Evolutionary conservation across 306 rosid genomes (phyloP), one percentile per base, ranked within the genome.

Genomic region (Ceratonia siliqua): DNA sequence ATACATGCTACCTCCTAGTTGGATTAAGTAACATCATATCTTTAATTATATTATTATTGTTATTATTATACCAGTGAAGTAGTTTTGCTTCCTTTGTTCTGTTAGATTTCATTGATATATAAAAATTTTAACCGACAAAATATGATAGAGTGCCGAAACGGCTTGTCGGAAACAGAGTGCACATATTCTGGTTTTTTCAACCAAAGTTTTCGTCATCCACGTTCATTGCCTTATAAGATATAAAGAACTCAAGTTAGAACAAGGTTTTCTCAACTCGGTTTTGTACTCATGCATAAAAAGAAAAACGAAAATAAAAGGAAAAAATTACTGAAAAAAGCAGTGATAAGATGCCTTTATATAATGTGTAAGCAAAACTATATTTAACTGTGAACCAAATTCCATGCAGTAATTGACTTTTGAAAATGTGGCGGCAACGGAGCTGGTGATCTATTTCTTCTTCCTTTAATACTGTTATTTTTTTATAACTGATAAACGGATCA

Each of bases 141-240:
- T 41, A 39, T 71, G 66, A 45, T 59, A 65, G 77, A 65, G 70
- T 76, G 84, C 70, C 79, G 54, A 76, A 80, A 53, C 82, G 70
- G 69, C 18, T 71, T 76, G 82, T 83, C 79, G 74, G 79, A 62
- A 17, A 83, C 70, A 56, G 45, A 74, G 69, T 20, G 38, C 70
- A 5, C 28, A 75, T 70, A 39, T 45, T 62, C 32, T 7, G 68
- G 52, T 14, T 30, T 24, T 3, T 71, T 28, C 4, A 63, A n/a
- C 32, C 42, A 58, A 68, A 57, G 58, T 76, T 58, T 76, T 58
- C 50, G 15, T 70, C 79, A 64, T 56, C 73, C 85, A 78, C 66
- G 85, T 84, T 81, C 83, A 63, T 67, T 45, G 74, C 65, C 74
- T 56, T 27, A 68, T 53, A n/a, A n/a, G n/a, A n/a, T n/a, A n/a